Base-by-base conservation (phyloP, 805 yeast species). In the Ogataea nitratoaversa region DNA sequence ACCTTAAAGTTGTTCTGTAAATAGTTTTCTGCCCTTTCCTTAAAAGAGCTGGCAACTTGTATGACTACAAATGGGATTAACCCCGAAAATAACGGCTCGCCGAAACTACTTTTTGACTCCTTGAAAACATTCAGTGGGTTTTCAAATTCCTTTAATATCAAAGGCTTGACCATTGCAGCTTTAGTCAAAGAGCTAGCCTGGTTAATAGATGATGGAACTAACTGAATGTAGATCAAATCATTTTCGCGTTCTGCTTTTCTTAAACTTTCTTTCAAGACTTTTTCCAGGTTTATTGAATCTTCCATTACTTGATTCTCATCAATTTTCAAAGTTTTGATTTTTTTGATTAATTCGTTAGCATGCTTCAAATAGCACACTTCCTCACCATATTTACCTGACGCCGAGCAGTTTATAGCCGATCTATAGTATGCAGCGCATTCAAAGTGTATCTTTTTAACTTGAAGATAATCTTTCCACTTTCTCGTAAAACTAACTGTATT, bases 221-320 rank as follows among this genome's bases (percentile, higher is more conserved):
- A 63, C 42, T 84, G 81, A 30, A 85, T 62, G 58, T 87, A 86
- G 5, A 90, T 79, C 50, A 88, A 66, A 53, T 88, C 90, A 56
- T 89, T 89, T 48, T 89, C 96, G 48, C 79, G 72, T 47, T 84
- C 88, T 0, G 90, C 77, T 3, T 73, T 66, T 14, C 67, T 61
- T 8, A 82, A 53, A 1, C 71, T 67, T 1, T 67, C 70, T 8
- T 62, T 54, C 1, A 84, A 66, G 2, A 70, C 68, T 3, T 59
- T 56, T 1, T 57, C 47, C 16, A 90, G 68, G 0, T 80, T 79
- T 14, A 61, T 50, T 8, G 79, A 59, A 52, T 82, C 88, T 5
- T 71, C 74, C 5, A 71, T 46, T 0, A 78, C 79, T 2, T 63
- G 38, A 8, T 59, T 50, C n/a, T 58, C 46, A 1, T 73, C 77